phyloP scores from a whole-genome alignment of 768 basidiomycete species.

The Trametes cingulata region DNA sequence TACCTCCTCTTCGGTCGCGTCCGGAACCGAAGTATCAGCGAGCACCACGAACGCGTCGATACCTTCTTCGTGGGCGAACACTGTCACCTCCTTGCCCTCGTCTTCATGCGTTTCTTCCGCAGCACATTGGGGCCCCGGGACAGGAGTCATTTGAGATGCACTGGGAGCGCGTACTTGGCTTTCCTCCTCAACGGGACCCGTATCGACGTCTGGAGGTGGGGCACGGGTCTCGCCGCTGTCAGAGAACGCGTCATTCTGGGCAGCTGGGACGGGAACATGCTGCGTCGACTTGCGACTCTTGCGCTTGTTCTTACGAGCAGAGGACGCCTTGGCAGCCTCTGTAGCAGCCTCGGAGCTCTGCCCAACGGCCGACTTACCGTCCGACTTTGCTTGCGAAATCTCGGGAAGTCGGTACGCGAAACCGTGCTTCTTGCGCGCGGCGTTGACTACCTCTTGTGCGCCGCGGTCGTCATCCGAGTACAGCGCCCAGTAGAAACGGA shows the following conservation, averaged over 20 bases:
- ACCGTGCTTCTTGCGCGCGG: constrained; percentile 16
- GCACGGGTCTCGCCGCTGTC: too few relatives aligned
- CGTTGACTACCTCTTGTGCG: constrained; percentile 3
- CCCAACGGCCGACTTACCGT: too few relatives aligned
- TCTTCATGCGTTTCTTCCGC: neutral
- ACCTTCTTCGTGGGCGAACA: neutral
- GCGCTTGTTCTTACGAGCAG: too few relatives aligned
- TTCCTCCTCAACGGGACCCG: too few relatives aligned
- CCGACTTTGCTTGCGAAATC: neutral
- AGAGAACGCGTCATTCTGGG: too few relatives aligned
- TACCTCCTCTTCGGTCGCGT: neutral
- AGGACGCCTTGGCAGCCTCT: too few relatives aligned
- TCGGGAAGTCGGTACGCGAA: constrained; percentile 8
- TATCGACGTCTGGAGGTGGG: too few relatives aligned
- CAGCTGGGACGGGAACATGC: too few relatives aligned
- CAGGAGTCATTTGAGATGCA: too few relatives aligned
- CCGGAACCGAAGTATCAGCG: neutral
- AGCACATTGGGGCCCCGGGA: neutral
- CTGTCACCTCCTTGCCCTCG: neutral
- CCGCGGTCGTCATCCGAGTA: neutral
- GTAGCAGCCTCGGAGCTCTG: too few relatives aligned
- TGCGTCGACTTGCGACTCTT: too few relatives aligned
- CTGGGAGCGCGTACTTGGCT: too few relatives aligned
- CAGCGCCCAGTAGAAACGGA: constrained; percentile 31
- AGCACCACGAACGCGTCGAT: neutral